Percentiles rank a stretch among this genome's conserved stretches.
These are phyloP conservation scores for Xylaria palmicola DNA, from an alignment of 495 filamentous ascomycete genomes.

Conservation along the genomic window DNA sequence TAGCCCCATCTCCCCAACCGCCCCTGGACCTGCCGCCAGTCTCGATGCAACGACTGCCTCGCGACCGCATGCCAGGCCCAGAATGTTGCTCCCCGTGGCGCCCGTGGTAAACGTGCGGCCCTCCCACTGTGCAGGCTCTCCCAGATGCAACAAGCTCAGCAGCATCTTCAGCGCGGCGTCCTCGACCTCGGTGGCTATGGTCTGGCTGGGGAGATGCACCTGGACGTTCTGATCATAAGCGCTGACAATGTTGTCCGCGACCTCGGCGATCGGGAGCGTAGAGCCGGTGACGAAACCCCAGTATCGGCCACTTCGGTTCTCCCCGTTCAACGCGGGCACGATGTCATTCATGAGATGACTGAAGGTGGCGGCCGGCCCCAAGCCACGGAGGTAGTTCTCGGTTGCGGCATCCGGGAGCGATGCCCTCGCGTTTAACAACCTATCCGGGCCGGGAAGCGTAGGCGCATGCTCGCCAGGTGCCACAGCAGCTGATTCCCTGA, in stretches of 20 bases:
- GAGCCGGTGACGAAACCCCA: conserved; percentile 90
- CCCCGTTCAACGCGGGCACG: conserved; percentile 64
- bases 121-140: conserved; percentile 43
- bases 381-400: conserved; percentile 17
- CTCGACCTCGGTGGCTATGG: conserved; percentile 73
- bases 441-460: conserved; percentile 21
- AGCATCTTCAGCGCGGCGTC: conserved; percentile 67
- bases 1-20: conserved; percentile 69
- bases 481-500: conserved; percentile 13
- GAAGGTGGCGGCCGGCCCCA: conserved; percentile 28
- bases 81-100: conserved; percentile 80
- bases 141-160: conserved; percentile 62
- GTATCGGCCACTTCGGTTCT: conserved; percentile 63
- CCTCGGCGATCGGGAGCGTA: conserved; percentile 71
- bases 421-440: conserved; percentile 23
- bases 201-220: conserved; percentile 77
- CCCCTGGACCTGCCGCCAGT: conserved; percentile 24
- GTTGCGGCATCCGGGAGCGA: conserved; percentile 25
- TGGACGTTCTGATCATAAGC: conserved; percentile 80
- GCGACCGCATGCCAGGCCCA: conserved; percentile 76
- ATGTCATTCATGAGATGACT: conserved; percentile 56
- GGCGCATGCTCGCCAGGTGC: conserved; percentile 2
- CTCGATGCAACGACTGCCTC: conserved; percentile 60
- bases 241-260: conserved; percentile 81
- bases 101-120: conserved; percentile 84